Evolutionary conservation across 139 green algal genomes (phyloP).

Genomic region (Chlorella sorokiniana): DNA sequence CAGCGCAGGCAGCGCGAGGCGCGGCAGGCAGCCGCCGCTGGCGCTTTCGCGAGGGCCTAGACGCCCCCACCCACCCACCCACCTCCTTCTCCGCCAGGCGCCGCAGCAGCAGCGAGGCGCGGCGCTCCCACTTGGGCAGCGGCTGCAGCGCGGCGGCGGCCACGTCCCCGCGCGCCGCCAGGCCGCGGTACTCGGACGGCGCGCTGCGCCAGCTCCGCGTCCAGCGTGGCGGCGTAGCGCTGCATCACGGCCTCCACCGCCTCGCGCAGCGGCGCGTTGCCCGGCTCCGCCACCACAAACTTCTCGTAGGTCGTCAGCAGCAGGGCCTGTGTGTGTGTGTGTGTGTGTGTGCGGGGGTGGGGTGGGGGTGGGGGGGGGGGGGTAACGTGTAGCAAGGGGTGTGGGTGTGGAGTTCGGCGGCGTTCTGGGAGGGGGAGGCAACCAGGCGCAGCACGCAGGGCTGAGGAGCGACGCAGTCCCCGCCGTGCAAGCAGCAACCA

Average conservation of each 20-base stretch:
- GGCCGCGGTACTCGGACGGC: conserved; percentile 87
- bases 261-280: conserved; percentile 57
- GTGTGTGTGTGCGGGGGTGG: neutral
- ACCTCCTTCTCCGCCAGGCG: conserved; percentile 66
- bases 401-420: no score
- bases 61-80: neutral
- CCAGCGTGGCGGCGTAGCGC: conserved; percentile 36
- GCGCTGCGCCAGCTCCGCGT: conserved; percentile 93
- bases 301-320: conserved; percentile 86
- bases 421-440: no score
- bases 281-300: conserved; percentile 56
- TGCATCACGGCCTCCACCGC: conserved; percentile 32
- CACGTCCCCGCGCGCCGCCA: conserved; percentile 45
- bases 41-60: no score
- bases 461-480: no score
- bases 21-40: no score
- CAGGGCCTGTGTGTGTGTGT: conserved; percentile 58
- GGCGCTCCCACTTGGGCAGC: conserved; percentile 82
- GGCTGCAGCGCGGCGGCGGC: conserved; percentile 69
- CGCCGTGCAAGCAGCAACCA: no score
- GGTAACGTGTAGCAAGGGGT: neutral
- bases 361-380: no score
- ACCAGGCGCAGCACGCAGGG: no score
- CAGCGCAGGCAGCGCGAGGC: no score
- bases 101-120: conserved; percentile 74